Evolutionary conservation across 148 eudicot genomes (phyloP), one percentile per base, ranked within the genome.

Genomic region (Rhododendron kiyosumense): DNA sequence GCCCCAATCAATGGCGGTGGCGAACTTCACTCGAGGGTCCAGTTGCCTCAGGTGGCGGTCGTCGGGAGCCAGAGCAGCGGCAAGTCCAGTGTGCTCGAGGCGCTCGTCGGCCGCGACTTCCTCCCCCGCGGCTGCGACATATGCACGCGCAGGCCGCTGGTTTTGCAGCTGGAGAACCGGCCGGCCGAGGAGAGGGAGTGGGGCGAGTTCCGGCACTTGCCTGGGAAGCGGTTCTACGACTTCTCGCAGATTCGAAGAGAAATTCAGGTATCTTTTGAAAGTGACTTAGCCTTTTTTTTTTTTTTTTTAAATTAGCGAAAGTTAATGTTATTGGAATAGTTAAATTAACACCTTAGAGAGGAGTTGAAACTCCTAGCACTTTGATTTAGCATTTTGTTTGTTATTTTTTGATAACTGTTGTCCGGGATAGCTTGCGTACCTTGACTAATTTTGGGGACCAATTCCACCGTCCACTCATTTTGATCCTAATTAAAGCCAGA

Each of bases 41-140:
- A 93, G 89, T 88, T 92, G 79, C 95, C 95, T 30, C 94, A 92
- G 75, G 92, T 93, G 22, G 95, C 94, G 7, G 95, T 93, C 10
- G 89, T 93, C n/a, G 95, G 95, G 4, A 91, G 94, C 88, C 95
- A 93, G 88, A 93, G 95, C 80, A 92, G 93, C 71, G 95, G 95
- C 28, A 93, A 93, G 88, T 93, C 94, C 5, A 91, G 94, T 81
- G 95, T 93, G 7, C 87, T 93, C 4, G 95, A 93, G 84, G 89
- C 94, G 15, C 91, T 93, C 4, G 93, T 91, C 36, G 95, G 95
- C 46, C 93, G 94, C 1, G 95, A 93, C 84, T 93, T 93, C 79
- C 91, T 93, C 28, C 95, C 95, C 1, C 84, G 95, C 0, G 95
- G 95, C 12, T 71, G 85, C 65, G 93, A 91, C 69, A 89, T 93